phyloP scores from a whole-genome alignment of 495 filamentous ascomycete species.

The Bacidia gigantensis region DNA sequence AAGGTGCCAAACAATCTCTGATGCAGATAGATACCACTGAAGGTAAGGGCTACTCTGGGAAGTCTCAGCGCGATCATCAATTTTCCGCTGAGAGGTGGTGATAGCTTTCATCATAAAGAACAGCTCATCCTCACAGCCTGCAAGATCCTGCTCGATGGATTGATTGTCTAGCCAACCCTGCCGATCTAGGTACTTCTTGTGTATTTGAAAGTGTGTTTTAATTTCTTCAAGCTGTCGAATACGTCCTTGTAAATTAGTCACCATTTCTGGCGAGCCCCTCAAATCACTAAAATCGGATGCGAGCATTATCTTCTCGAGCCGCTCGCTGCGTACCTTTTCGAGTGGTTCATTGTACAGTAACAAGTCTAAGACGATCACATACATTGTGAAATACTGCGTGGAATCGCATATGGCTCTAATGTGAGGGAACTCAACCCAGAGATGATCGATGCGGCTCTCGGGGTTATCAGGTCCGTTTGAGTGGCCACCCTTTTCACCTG shows the following conservation, averaged over 20 bases:
- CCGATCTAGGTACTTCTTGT: conserved; percentile 74
- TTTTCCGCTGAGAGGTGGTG: conserved; percentile 82
- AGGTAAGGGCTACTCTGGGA: conserved; percentile 63
- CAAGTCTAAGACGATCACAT: conserved; percentile 90
- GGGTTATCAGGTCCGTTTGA: conserved; percentile 22
- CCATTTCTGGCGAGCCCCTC: conserved; percentile 85
- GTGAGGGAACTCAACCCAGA: conserved; percentile 92
- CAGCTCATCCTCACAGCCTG: conserved; percentile 84
- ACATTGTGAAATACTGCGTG: conserved; percentile 89
- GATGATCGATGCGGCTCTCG: conserved; percentile 79
- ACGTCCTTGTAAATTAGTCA: conserved; percentile 74
- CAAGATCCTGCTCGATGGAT: conserved; percentile 72
- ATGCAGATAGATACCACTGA: conserved; percentile 77
- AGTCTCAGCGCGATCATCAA: conserved; percentile 49
- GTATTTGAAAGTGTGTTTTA: conserved; percentile 88
- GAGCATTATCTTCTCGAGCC: conserved; percentile 95
- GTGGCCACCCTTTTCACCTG: conserved; percentile 37
- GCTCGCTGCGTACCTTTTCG: conserved; percentile 87
- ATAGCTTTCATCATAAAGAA: conserved; percentile 99
- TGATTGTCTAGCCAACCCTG: conserved; percentile 85
- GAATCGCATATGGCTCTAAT: conserved; percentile 90
- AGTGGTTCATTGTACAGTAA: conserved; percentile 89
- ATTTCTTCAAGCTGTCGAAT: conserved; percentile 94
- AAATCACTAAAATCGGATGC: conserved; percentile 99
- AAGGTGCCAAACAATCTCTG: conserved; percentile 94